Base-by-base conservation (phyloP, 108 stramenopile genomes). In the Discostella stelligeroides region DNA sequence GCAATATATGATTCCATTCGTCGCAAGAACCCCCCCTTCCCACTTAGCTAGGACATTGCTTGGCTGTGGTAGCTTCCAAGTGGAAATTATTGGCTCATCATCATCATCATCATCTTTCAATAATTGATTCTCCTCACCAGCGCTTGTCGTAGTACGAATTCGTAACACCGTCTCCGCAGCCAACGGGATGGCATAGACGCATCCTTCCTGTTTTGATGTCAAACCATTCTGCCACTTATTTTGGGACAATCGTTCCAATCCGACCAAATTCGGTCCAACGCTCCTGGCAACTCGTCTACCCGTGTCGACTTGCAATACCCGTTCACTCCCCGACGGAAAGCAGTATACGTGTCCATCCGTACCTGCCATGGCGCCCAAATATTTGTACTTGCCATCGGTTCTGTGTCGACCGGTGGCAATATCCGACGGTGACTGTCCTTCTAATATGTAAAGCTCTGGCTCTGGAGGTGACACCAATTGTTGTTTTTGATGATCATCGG, bases 181-280 rank as follows among this genome's bases (percentile, higher is more conserved):
- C 43, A 85, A 63, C 7, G 95, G 92, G 41, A 96, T 92, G 11
- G 83, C 92, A 75, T 96, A 96, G 20, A 94, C 82, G 66, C 91
- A 89, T 23, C 86, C 71, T 63, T 94, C 95, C 46, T 55, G 37
- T 50, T 51, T 21, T 28, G 75, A 70, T n/a, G 66, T 61, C 34
- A 91, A 69, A 12, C 92, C 95, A 76, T 94, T 94, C 77, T 96
- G 92, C 91, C 91, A 96, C 78, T 96, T 95, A 78, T 94, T 96
- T 63, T 93, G 89, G 51, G 75, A 62, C 40, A 90, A 63, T 0
- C 57, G 34, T 46, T 93, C 92, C 81, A 91, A 48, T 3, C 78
- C 78, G 1, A 64, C 73, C 11, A 92, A 48, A 76, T 88, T 88
- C 12, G 88, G 91, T 6, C 95, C 92, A 0, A 96, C 82, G 37